Evolutionary conservation across 345 rosid genomes (phyloP), one percentile per base, ranked within the genome.

Genomic region (Microcos paniculata): DNA sequence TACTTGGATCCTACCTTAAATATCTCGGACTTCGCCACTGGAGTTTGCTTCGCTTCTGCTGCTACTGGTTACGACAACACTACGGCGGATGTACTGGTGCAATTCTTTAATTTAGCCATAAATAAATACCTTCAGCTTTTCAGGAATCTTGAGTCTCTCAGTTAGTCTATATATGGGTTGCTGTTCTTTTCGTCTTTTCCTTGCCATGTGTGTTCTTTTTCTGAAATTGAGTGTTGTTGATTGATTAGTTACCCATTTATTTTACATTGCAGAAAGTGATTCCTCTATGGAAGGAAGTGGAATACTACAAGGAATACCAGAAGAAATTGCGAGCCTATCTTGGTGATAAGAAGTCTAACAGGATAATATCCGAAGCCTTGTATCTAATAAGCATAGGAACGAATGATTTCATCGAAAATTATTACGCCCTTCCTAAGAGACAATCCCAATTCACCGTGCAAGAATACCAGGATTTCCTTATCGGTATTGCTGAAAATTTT

Each of bases 1-100:
- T 88, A 88, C 80, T 84, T 88, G 80, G 90, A 90, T 80, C 90
- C 92, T 0, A 51, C 77, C 4, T 85, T 77, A 7, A 78, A 58
- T 28, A 88, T 88, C 9, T 81, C 89, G 0, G 90, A 90, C 49
- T 88, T 90, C 57, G 89, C 89, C 28, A 81, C 86, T 8, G 94
- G 94, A 14, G 90, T 90, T 56, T 84, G 86, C 74, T 90, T 90
- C 16, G 94, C 92, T 40, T 90, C 94, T 0, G 90, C 92, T 0
- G 92, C 85, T 0, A 81, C 88, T 9, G 92, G 92, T n/a, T 88
- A 69, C 51, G 92, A 90, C 74, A 90, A 88, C 35, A 82, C 84
- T 31, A 90, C 94, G 26, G 85, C 92, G 8, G 73, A 77, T 70
- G 84, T 88, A 16, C 88, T 90, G 31, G 92, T 90, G 76, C 40